A percentile compares a stretch with the other conserved stretches of the same genome.
Evolutionary conservation across 345 rosid species (phyloP).

Genomic region (Euphorbia pulcherrima): DNA sequence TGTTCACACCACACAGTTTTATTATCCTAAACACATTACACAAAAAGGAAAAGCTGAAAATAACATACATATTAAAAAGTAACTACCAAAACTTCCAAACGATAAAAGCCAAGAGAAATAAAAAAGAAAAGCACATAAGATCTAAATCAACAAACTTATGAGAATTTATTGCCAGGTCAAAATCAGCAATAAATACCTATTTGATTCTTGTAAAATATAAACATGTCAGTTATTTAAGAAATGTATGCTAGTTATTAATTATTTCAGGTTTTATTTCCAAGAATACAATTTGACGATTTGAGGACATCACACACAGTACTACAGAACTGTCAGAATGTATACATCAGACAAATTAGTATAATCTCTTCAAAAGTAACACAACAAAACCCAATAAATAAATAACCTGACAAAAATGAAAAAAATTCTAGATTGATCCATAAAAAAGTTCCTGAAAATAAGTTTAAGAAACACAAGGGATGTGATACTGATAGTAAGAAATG

Average conservation of each 20-base stretch:
- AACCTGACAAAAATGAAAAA: background rate
- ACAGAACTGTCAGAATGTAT: no score
- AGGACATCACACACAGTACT: background rate
- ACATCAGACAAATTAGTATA: background rate
- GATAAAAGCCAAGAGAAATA: background rate
- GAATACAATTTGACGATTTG: background rate
- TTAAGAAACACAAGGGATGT: background rate
- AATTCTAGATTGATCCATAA: background rate
- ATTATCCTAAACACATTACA: no score
- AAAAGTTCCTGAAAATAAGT: background rate
- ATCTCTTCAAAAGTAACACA: background rate
- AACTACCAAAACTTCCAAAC: background rate
- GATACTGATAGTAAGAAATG: constrained; percentile 1
- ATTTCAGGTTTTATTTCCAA: background rate
- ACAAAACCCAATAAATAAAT: background rate
- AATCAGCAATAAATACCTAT: background rate
- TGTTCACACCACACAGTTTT: background rate
- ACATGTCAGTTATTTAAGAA: background rate
- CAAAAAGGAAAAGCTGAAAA: background rate
- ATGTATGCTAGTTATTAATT: background rate
- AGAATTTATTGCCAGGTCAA: background rate
- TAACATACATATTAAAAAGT: background rate
- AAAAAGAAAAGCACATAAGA: background rate
- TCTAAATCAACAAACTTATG: background rate
- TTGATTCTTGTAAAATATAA: background rate